Evolutionary conservation across 192 early-diverging fungal species (phyloP).

Genomic region (Coemansia sp.): DNA sequence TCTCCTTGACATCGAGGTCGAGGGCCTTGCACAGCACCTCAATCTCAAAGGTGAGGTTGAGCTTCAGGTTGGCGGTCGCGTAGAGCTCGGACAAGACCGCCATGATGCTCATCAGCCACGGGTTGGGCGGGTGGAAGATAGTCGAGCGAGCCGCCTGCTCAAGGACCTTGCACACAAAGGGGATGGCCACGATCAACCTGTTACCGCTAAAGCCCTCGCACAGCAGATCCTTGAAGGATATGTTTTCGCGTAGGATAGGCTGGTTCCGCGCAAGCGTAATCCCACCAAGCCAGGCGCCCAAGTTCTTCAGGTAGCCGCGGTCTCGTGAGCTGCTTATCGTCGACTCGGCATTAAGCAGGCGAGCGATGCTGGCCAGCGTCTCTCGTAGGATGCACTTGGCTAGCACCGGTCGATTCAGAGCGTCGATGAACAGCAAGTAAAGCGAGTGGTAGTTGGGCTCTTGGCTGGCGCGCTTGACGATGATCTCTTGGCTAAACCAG

Average conservation of each 20-base stretch:
- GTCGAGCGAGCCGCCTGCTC: constrained; percentile 84
- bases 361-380: constrained; percentile 85
- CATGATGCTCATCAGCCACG: constrained; percentile 97
- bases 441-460: constrained; percentile 97
- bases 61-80: constrained; percentile 89
- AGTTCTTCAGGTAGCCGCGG: constrained; percentile 89
- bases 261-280: constrained; percentile 94
- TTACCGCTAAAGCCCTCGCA: constrained; percentile 89
- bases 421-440: constrained; percentile 85
- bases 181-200: constrained; percentile 93
- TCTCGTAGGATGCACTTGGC: constrained; percentile 82
- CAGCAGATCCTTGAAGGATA: constrained; percentile 93
- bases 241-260: constrained; percentile 95
- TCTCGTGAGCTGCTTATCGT: constrained; percentile 90
- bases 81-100: constrained; percentile 91
- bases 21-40: constrained; percentile 97
- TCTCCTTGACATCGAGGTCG: constrained; percentile 79
- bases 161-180: constrained; percentile 97
- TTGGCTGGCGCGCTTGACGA: constrained; percentile 93
- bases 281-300: constrained; percentile 97
- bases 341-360: constrained; percentile 91
- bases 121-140: constrained; percentile 95
- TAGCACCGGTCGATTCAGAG: constrained; percentile 69
- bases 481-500: constrained; percentile 96
- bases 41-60: constrained; percentile 97